A percentile compares a stretch with the other conserved stretches of the same genome.
Evolutionary conservation across 306 rosid genomes (phyloP).

Genomic region (Fragaria iinumae): DNA sequence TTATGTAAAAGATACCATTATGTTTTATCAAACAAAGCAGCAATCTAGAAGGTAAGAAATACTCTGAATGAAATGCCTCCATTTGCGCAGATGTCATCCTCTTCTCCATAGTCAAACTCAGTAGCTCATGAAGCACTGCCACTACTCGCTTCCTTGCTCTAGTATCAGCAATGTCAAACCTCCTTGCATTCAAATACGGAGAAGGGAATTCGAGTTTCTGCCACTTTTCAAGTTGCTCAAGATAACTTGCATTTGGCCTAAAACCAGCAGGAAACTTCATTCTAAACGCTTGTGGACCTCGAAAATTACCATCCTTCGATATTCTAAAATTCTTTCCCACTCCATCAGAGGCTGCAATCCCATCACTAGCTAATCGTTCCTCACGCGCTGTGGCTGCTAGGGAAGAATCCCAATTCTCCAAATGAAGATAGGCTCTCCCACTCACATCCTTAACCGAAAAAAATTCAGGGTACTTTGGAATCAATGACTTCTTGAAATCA

Average conservation of each 20-base stretch:
- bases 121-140: conserved; percentile 81
- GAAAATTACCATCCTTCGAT: conserved; percentile 66
- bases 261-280: conserved; percentile 67
- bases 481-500: conserved; percentile 49
- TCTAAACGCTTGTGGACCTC: conserved; percentile 60
- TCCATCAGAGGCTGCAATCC: conserved; percentile 28
- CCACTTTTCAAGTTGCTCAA: conserved; percentile 76
- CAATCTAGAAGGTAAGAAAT: conserved; percentile 64
- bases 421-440: conserved; percentile 48
- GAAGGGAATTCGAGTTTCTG: conserved; percentile 92
- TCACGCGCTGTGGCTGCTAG: conserved; percentile 66
- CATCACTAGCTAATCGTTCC: conserved; percentile 42
- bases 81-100: conserved; percentile 78
- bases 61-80: conserved; percentile 76
- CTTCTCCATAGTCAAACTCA: conserved; percentile 76
- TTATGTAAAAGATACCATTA: conserved; percentile 85
- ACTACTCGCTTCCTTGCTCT: conserved; percentile 68
- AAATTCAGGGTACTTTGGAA: conserved; percentile 62
- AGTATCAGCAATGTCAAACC: conserved; percentile 65
- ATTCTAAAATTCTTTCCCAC: conserved; percentile 49
- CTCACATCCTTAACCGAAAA: conserved; percentile 50
- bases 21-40: conserved; percentile 76
- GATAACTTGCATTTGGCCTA: conserved; percentile 69
- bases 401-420: conserved; percentile 89
- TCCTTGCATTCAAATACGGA: conserved; percentile 82